Base-by-base conservation (phyloP, 73 alveolate species). In the Symbiodinium natans region DNA sequence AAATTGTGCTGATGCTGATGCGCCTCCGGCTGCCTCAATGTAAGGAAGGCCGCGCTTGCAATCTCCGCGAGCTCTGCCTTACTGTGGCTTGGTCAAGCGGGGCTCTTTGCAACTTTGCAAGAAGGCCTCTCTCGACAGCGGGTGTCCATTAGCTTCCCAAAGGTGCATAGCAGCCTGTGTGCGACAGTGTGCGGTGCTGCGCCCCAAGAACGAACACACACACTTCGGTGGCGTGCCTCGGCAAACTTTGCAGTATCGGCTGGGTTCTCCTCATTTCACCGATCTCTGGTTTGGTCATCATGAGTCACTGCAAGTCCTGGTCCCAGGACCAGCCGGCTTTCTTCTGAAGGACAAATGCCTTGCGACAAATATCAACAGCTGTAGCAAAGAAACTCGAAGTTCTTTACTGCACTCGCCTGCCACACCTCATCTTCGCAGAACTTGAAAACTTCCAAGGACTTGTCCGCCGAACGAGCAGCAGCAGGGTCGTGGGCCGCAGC, bases 11-110 rank as follows among this genome's bases (percentile, higher is more conserved):
- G n/a, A n/a, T n/a, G n/a, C n/a, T n/a, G n/a, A n/a, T n/a, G 23
- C 71, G 31, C 97, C 97, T 90, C 88, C 19, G 97, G 97, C 33
- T 36, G 31, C 3, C 40, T 25, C 80, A 90, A 7, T 1, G 46
- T 43, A 27, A 68, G 25, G 40, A 68, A 39, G n/a, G 97, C 97
- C 1, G 97, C 87, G 17, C 89, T 71, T 23, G 43, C 77, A 46
- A 90, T 56, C 77, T 90, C 97, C 3, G 97, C 68, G 31, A 89
- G 95, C 46, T 89, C 75, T 8, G 95, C 95, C 95, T 89, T 73
- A 31, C 29, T 9, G 15, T 52, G 15, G 71, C 71, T 52, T 29
- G n/a, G n/a, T n/a, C n/a, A n/a, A n/a, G n/a, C n/a, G n/a, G 23
- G 71, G 71, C 71, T 21, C 71, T 52, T 52, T 8, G 31, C n/a